These are phyloP conservation scores for Lasiosphaeris hirsuta DNA, from an alignment of 495 filamentous ascomycete genomes.

Conservation along the genomic window DNA sequence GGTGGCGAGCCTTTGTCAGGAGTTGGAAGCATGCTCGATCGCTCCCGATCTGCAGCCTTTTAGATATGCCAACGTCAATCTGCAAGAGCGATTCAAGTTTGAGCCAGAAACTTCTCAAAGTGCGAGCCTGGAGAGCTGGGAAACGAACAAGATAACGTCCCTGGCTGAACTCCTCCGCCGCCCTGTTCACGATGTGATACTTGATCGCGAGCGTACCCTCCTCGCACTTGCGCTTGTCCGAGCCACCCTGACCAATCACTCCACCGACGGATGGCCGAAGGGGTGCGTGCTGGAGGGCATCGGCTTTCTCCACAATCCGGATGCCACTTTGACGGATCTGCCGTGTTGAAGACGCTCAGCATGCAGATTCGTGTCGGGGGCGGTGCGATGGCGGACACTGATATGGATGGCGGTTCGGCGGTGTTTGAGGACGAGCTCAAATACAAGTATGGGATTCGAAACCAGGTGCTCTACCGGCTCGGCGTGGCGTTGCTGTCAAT, in stretches of 20 bases:
- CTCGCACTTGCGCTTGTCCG: conserved; percentile 2
- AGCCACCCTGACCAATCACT: conserved; percentile 3
- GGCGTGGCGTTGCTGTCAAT: conserved; percentile 9
- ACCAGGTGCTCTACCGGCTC: conserved; percentile 5
- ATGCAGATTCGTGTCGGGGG: conserved; percentile 1
- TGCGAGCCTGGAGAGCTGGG: background rate
- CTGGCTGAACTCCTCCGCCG: background rate
- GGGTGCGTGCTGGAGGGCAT: conserved; percentile 6
- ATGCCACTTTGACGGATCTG: background rate
- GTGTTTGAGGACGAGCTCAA: conserved; percentile 8
- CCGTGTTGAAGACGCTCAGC: conserved; percentile 5
- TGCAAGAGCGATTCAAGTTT: conserved; percentile 2
- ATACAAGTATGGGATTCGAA: conserved; percentile 5
- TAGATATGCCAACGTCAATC: background rate
- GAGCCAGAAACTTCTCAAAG: background rate
- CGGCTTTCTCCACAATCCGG: background rate
- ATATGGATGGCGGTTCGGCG: conserved; percentile 2
- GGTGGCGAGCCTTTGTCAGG: background rate
- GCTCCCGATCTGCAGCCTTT: background rate
- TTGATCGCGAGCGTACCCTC: conserved; percentile 2
- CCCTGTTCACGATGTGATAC: background rate
- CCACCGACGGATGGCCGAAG: conserved; percentile 2
- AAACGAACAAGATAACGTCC: background rate
- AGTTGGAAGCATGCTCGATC: background rate
- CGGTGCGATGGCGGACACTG: background rate